Conservation (phyloP, 257 asterid species). For the Capsicum baccatum region DNA sequence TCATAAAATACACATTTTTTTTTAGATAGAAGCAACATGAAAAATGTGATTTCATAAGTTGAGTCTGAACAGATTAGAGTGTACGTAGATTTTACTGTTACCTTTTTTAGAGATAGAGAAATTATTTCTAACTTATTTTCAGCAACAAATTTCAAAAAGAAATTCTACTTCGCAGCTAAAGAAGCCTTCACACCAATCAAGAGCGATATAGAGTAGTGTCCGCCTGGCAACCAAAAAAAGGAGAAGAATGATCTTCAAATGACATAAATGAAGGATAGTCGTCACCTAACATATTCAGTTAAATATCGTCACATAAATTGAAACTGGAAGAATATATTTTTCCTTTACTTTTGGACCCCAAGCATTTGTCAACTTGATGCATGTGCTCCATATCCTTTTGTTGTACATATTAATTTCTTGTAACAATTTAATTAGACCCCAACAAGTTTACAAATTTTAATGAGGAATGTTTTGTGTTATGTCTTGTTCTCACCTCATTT, state of each 20-base stretch:
- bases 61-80: too few relatives aligned
- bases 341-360: background rate
- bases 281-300: background rate
- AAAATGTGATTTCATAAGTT: too few relatives aligned
- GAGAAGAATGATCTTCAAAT: too few relatives aligned
- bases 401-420: background rate
- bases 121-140: too few relatives aligned
- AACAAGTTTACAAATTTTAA: background rate
- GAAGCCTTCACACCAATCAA: background rate
- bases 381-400: background rate
- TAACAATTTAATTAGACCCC: background rate
- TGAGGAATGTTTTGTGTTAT: background rate
- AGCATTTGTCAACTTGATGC: constrained; percentile 24
- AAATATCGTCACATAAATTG: background rate
- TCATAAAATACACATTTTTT: too few relatives aligned
- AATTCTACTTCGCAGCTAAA: background rate
- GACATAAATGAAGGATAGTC: too few relatives aligned
- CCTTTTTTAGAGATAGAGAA: too few relatives aligned
- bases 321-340: background rate
- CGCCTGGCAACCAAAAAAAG: background rate
- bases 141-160: too few relatives aligned
- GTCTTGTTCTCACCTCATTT: constrained; percentile 15
- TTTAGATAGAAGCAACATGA: too few relatives aligned
- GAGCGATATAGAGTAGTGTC: background rate
- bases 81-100: too few relatives aligned